Conservation (phyloP, 176 grass and related monocot genomes). For the Eremochloa ophiuroides region DNA sequence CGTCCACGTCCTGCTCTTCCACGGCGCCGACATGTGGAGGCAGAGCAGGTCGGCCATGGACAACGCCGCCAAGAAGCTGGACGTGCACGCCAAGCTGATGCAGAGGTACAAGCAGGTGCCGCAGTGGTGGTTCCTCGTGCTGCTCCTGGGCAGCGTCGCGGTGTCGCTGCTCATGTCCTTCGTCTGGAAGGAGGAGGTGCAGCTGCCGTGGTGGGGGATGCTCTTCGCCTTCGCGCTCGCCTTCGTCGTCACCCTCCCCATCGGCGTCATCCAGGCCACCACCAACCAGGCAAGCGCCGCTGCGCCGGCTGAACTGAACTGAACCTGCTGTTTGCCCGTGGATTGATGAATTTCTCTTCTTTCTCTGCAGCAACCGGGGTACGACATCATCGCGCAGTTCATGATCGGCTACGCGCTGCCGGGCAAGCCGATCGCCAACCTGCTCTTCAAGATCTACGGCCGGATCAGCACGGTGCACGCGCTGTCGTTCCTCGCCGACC, state of each 20-base stretch:
- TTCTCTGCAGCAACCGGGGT: constrained; percentile 94
- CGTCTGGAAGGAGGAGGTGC: constrained; percentile 81
- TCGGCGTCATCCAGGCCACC: constrained; percentile 95
- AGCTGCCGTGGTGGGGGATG: constrained; percentile 99
- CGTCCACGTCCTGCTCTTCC: constrained; percentile 84
- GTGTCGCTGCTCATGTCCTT: constrained; percentile 81
- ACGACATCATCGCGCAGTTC: constrained; percentile 97
- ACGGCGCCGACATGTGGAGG: constrained; percentile 90
- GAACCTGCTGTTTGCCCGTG: not conserved
- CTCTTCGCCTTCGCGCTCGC: constrained; percentile 91
- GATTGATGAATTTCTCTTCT: too few species aligned
- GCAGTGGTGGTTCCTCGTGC: constrained; percentile 91
- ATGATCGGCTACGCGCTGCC: constrained; percentile 89
- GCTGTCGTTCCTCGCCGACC: constrained; percentile 90
- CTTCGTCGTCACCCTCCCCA: constrained; percentile 81
- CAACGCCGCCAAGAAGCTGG: constrained; percentile 39
- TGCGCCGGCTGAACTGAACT: not conserved
- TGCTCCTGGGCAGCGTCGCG: constrained; percentile 71
- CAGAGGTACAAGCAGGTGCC: constrained; percentile 91
- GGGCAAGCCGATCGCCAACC: constrained; percentile 95
- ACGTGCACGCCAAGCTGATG: constrained; percentile 92
- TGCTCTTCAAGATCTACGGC: constrained; percentile 97
- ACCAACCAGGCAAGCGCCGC: constrained; percentile 70
- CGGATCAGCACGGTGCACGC: constrained; percentile 96
- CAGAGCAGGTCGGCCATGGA: constrained; percentile 82